These are phyloP conservation scores for Penicillium palitans DNA, from an alignment of 2,329 filamentous ascomycete genomes.

Conservation along the genomic window DNA sequence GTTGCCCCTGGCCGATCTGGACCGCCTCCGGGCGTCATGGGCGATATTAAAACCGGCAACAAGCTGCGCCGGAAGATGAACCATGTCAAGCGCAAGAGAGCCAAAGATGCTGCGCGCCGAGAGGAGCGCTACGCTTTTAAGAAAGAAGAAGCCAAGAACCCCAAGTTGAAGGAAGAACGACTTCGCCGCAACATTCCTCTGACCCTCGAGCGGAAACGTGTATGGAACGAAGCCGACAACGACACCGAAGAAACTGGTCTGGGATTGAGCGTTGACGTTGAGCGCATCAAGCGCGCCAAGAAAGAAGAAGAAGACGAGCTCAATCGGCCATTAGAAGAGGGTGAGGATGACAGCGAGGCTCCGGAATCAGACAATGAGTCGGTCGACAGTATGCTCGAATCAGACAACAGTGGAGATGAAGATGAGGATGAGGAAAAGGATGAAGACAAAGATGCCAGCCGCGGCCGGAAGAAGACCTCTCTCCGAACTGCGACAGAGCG, in stretches of 20 bases:
- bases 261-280: constrained; percentile 50
- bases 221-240: constrained; percentile 76
- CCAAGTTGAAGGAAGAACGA: constrained; percentile 70
- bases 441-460: constrained; percentile 33
- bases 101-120: constrained; percentile 70
- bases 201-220: constrained; percentile 83
- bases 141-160: constrained; percentile 82
- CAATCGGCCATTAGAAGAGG: constrained; percentile 43
- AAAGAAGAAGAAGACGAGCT: constrained; percentile 47
- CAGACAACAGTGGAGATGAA: constrained; percentile 53
- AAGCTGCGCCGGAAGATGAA: constrained; percentile 77
- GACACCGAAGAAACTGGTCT: constrained; percentile 48
- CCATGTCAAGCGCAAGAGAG: constrained; percentile 77
- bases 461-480: constrained; percentile 37
- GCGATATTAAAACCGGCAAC: constrained; percentile 64
- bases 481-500: constrained; percentile 47
- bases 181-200: constrained; percentile 74
- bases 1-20: constrained; percentile 48
- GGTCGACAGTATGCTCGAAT: constrained; percentile 73
- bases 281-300: constrained; percentile 50
- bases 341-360: constrained; percentile 46
- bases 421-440: constrained; percentile 51
- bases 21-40: constrained; percentile 47
- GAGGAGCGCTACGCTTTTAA: constrained; percentile 75
- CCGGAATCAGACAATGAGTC: constrained; percentile 56